Evolutionary conservation across 768 basidiomycete species (phyloP).

Genomic region (Piloderma croceum): DNA sequence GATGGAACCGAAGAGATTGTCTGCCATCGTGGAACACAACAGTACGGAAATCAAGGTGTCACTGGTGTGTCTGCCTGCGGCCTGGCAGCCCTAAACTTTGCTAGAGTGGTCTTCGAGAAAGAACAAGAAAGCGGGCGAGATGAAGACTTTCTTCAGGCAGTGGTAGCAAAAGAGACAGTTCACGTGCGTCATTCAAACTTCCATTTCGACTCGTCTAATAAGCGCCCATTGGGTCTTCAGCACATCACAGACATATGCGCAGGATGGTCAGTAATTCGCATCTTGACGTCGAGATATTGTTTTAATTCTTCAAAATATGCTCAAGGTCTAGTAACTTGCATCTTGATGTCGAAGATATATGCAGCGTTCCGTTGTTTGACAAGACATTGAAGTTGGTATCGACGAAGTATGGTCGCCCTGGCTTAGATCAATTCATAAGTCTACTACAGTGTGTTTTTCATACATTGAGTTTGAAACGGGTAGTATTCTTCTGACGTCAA

Average conservation of each 20-base stretch:
- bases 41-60: constrained; percentile 48
- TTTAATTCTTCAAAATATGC: constrained; percentile 41
- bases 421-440: constrained; percentile 32
- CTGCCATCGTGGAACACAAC: constrained; percentile 48
- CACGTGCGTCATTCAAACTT: constrained; percentile 27
- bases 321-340: constrained; percentile 49
- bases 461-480: neutral
- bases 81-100: constrained; percentile 62
- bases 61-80: constrained; percentile 55
- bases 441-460: constrained; percentile 22
- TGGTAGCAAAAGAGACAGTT: constrained; percentile 28
- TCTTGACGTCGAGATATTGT: neutral
- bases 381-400: constrained; percentile 30
- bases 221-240: neutral
- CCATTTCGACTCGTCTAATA: neutral
- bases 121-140: constrained; percentile 27
- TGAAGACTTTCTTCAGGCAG: constrained; percentile 25
- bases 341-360: constrained; percentile 54
- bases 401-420: constrained; percentile 34
- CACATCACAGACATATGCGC: constrained; percentile 5
- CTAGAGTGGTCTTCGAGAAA: constrained; percentile 40
- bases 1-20: constrained; percentile 34
- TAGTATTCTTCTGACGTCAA: neutral
- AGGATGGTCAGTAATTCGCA: constrained; percentile 8
- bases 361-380: constrained; percentile 43